These are phyloP conservation scores for Penicillium chermesinum DNA, from an alignment of 495 filamentous ascomycete species.

Conservation along the genomic window DNA sequence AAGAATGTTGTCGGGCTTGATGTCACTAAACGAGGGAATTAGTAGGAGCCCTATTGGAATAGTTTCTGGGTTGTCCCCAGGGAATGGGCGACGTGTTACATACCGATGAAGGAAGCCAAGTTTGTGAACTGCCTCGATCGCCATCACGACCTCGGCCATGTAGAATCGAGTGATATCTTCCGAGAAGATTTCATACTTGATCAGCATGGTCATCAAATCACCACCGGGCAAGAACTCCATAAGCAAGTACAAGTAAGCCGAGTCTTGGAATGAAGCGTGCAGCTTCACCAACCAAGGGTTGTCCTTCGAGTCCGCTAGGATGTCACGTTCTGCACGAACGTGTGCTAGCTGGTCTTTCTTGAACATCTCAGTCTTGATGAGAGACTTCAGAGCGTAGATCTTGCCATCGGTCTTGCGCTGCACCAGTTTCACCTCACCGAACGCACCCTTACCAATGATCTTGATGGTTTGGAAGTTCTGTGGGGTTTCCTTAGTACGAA, in stretches of 20 bases:
- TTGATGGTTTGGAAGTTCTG: slow-evolving; percentile 93
- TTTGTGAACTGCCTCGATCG: slow-evolving; percentile 96
- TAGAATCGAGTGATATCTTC: slow-evolving; percentile 99
- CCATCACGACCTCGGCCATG: slow-evolving; percentile 96
- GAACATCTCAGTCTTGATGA: slow-evolving; percentile 99
- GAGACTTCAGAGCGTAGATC: slow-evolving; percentile 95
- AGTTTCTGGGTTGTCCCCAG: too few relatives aligned
- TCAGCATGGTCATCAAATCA: slow-evolving; percentile 99
- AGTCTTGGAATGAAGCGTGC: slow-evolving; percentile 95
- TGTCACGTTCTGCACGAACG: slow-evolving; percentile 95
- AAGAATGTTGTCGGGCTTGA: slow-evolving; percentile 98
- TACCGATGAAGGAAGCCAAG: slow-evolving; percentile 98
- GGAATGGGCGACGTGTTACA: slow-evolving; percentile 30
- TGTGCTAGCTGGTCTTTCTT: slow-evolving; percentile 99
- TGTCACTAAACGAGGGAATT: slow-evolving; percentile 59
- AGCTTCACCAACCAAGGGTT: slow-evolving; percentile 99
- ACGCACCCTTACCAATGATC: slow-evolving; percentile 97
- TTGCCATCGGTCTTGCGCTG: slow-evolving; percentile 94
- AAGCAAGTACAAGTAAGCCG: slow-evolving; percentile 92
- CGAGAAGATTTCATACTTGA: slow-evolving; percentile 99
- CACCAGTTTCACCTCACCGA: slow-evolving; percentile 96
- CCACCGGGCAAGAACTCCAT: slow-evolving; percentile 99
- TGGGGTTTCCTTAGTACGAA: slow-evolving; percentile 85
- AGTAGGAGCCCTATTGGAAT: too few relatives aligned
- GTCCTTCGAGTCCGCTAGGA: slow-evolving; percentile 90